A percentile compares a stretch with the other conserved stretches of the same genome.
Evolutionary conservation across 148 eudicot genomes (phyloP).

Genomic region (Fagopyrum tataricum): DNA sequence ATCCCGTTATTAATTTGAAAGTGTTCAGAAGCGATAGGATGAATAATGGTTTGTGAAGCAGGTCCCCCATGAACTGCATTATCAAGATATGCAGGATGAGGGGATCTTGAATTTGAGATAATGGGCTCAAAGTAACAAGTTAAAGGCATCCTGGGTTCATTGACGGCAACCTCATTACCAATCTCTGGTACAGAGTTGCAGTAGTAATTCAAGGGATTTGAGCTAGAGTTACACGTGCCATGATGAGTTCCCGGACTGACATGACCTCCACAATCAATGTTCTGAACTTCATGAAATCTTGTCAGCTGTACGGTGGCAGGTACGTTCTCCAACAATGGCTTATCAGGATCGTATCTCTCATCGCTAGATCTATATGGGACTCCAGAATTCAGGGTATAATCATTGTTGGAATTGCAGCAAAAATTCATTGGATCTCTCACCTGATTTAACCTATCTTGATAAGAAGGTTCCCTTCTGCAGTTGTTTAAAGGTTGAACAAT

Average conservation of each 20-base stretch:
- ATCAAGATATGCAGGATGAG: not conserved
- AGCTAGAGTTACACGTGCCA: not conserved
- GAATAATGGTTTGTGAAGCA: not conserved
- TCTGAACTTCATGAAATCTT: not conserved
- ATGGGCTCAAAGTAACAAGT: slow-evolving; percentile 5
- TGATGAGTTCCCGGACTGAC: not conserved
- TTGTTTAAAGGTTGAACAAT: not conserved
- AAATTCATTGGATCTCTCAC: not conserved
- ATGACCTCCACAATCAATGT: not conserved
- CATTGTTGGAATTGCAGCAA: not conserved
- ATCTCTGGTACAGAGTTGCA: not conserved
- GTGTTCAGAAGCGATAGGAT: not conserved
- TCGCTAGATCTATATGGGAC: not conserved
- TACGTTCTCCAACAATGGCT: not conserved
- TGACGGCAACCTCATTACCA: not conserved
- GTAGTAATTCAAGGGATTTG: not conserved
- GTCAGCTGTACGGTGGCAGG: not conserved
- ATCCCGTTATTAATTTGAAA: not conserved
- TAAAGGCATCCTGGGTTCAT: not conserved
- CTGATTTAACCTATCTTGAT: not conserved
- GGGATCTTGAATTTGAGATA: not conserved
- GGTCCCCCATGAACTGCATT: not conserved
- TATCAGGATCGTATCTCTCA: slow-evolving; percentile 10
- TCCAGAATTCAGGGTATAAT: not conserved
- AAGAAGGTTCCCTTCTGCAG: slow-evolving; percentile 6